A percentile compares a stretch with the other conserved stretches of the same genome.
Conservation (phyloP, 1,284 basidiomycete genomes). For the Meira nashicola region DNA sequence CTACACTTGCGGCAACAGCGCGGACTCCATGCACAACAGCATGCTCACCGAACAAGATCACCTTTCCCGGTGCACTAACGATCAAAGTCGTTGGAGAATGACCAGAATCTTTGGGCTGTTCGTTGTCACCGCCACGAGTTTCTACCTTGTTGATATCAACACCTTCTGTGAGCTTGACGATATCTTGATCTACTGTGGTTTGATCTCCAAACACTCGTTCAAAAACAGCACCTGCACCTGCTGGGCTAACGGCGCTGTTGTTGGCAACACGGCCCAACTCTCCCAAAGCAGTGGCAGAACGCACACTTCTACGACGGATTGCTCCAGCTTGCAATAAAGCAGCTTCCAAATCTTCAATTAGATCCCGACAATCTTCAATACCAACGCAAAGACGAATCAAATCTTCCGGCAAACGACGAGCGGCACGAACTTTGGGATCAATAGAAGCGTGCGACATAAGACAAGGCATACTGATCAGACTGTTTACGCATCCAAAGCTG, state of each 20-base stretch:
- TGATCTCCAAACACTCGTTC: slow-evolving; percentile 21
- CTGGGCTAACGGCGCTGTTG: slow-evolving; percentile 11
- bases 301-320: slow-evolving; percentile 55
- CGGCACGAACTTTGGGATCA: slow-evolving; percentile 83
- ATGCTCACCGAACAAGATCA: slow-evolving; percentile 97
- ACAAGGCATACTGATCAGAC: slow-evolving; percentile 98
- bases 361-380: slow-evolving; percentile 88
- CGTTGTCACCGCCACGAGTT: slow-evolving; percentile 42
- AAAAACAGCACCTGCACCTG: slow-evolving; percentile 5
- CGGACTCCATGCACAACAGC: slow-evolving; percentile 97
- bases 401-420: slow-evolving; percentile 90
- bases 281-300: neutral
- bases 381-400: slow-evolving; percentile 96
- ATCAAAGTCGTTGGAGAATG: slow-evolving; percentile 18
- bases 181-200: slow-evolving; percentile 17
- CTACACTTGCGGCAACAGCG: slow-evolving; percentile 88
- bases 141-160: slow-evolving; percentile 36
- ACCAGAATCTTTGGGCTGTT: slow-evolving; percentile 10
- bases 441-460: slow-evolving; percentile 99
- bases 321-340: slow-evolving; percentile 88
- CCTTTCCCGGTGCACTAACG: slow-evolving; percentile 75
- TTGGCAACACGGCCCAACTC: slow-evolving; percentile 7
- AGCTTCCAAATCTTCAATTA: slow-evolving; percentile 89
- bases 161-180: slow-evolving; percentile 28
- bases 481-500: slow-evolving; percentile 96